Evolutionary conservation across 345 rosid species (phyloP), one percentile per base, ranked within the genome.

Genomic region (Salix udensis): DNA sequence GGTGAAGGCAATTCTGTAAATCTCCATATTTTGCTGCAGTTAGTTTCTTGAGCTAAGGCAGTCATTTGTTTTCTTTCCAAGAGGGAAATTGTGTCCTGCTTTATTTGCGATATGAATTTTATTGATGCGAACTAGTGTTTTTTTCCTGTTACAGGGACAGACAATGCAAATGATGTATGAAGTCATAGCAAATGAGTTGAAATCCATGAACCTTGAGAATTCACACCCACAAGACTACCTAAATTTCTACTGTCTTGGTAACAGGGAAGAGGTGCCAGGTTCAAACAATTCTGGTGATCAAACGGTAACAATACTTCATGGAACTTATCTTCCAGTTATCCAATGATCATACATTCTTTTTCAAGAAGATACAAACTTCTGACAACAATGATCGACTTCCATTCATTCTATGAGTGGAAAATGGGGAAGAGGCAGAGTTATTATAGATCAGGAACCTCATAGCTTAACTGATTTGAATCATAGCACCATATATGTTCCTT

Each of bases 161-260:
- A 92, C 96, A 21, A 90, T 92, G 86, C 91, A 89, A 85, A 87
- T 92, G 98, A 92, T 94, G 98, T 94, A 88, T 48, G 87, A 82
- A 70, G 77, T 89, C 55, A 84, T 91, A 89, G 87, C 94, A 70
- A 77, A 86, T 28, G 94, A 91, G 82, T 78, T 92, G 86, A 81
- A 85, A 64, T 73, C 85, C 70, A 84, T 83, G 87, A 37, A 78
- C 28, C 76, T 92, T 24, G 87, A 88, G 77, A 46, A 90, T 75
- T 75, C 83, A 21, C 84, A 87, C 73, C 96, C 93, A 6, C 88
- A 84, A 76, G 96, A 91, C 82, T 94, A 87, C 84, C 85, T 92
- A 72, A 94, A 94, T 82, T 94, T 94, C 79, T 94, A 86, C 77
- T 94, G 98, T 80, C 93, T 91, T 66, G 97, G 97, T 62, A 92